These are phyloP conservation scores for Scedosporium dehoogii DNA, from an alignment of 2,329 filamentous ascomycete species.

Conservation along the genomic window DNA sequence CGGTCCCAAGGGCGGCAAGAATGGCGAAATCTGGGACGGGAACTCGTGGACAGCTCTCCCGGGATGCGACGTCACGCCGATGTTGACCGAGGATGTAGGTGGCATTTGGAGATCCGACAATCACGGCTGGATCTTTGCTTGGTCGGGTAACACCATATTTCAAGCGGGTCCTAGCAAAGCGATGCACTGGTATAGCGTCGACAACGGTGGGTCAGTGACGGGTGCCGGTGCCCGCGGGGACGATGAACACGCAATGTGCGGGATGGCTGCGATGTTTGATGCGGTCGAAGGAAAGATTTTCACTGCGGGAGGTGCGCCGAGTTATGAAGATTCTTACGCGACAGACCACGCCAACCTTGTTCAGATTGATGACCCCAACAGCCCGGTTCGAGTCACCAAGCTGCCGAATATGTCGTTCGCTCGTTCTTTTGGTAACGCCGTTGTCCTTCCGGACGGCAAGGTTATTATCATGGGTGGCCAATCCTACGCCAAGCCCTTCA, in stretches of 20 bases:
- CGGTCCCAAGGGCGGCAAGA: conserved; percentile 38
- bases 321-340: conserved; percentile 32
- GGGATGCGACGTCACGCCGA: conserved; percentile 32
- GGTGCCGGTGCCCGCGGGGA: conserved; percentile 30
- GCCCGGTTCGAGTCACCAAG: conserved; percentile 3
- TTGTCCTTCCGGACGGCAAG: conserved; percentile 37
- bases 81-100: conserved; percentile 38
- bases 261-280: conserved; percentile 48
- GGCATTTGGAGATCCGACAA: conserved; percentile 36
- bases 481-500: conserved; percentile 29
- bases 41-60: conserved; percentile 33
- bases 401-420: conserved; percentile 21
- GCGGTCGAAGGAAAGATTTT: conserved; percentile 47
- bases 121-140: conserved; percentile 22
- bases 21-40: conserved; percentile 45
- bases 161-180: conserved; percentile 43
- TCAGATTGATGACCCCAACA: conserved; percentile 25
- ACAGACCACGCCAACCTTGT: conserved; percentile 37
- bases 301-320: conserved; percentile 36
- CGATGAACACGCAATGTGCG: conserved; percentile 41
- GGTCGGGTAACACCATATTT: conserved; percentile 39
- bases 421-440: conserved; percentile 34
- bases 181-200: conserved; percentile 48
- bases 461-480: conserved; percentile 39
- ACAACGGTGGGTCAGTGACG: conserved; percentile 27